Evolutionary conservation across 306 rosid genomes (phyloP).

Genomic region (Glycyrrhiza uralensis): DNA sequence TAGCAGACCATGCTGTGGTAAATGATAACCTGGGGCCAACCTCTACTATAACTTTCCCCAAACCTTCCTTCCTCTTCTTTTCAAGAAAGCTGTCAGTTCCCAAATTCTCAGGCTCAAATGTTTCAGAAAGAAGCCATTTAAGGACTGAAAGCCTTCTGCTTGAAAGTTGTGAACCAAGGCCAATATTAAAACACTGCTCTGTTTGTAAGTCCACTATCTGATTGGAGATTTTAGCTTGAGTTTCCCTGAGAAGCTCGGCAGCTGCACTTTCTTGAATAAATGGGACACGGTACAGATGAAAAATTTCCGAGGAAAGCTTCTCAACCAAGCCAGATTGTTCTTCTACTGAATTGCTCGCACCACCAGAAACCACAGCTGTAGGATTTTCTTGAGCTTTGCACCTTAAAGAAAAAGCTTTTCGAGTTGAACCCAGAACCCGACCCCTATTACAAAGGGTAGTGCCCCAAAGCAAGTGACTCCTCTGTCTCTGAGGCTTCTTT

Average conservation of each 20-base stretch:
- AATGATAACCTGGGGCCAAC: constrained; percentile 91
- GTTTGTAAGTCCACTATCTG: constrained; percentile 62
- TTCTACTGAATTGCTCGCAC: constrained; percentile 40
- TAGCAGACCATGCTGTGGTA: constrained; percentile 91
- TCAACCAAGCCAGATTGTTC: constrained; percentile 14
- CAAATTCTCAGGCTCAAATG: constrained; percentile 82
- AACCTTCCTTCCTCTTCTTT: constrained; percentile 63
- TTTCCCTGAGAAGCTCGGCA: constrained; percentile 57
- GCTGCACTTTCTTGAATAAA: constrained; percentile 63
- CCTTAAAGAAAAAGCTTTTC: constrained; percentile 37
- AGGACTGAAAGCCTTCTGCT: constrained; percentile 48
- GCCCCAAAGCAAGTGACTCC: constrained; percentile 55
- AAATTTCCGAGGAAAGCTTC: constrained; percentile 40
- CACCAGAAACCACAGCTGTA: constrained; percentile 48
- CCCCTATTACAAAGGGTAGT: not conserved
- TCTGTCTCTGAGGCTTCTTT: constrained; percentile 35
- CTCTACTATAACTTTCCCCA: constrained; percentile 57
- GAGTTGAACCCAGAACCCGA: constrained; percentile 27
- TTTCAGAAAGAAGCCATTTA: constrained; percentile 85
- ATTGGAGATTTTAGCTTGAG: constrained; percentile 57
- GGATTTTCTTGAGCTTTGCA: constrained; percentile 52
- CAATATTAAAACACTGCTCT: constrained; percentile 73
- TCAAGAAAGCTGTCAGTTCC: constrained; percentile 77
- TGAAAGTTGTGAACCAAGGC: constrained; percentile 47
- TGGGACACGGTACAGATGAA: constrained; percentile 67